Conservation (phyloP, 441 rosid genomes). For the Jatropha podagrica region DNA sequence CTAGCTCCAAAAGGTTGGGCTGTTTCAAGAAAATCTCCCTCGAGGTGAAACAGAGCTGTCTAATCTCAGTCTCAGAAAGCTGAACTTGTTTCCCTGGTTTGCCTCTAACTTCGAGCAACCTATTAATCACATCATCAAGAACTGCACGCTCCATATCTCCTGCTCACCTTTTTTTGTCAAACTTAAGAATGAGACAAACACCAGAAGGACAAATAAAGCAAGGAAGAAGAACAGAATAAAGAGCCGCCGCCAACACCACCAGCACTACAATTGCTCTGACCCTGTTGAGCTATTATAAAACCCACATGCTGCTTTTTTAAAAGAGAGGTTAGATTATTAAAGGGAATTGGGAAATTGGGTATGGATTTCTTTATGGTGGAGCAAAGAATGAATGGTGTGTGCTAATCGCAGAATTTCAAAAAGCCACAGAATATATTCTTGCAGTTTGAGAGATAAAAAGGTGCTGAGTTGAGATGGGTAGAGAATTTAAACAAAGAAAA, state of each 20-base stretch:
- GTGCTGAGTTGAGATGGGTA: slow-evolving; percentile 12
- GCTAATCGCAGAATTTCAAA: not conserved
- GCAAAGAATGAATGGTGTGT: slow-evolving; percentile 10
- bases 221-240: slow-evolving; percentile 20
- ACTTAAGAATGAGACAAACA: slow-evolving; percentile 11
- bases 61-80: slow-evolving; percentile 59
- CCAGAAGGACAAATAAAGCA: slow-evolving; percentile 16
- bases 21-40: slow-evolving; percentile 58
- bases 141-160: slow-evolving; percentile 5
- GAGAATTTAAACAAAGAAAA: slow-evolving; percentile 6
- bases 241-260: not conserved
- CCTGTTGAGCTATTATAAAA: slow-evolving; percentile 1
- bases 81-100: slow-evolving; percentile 53
- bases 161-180: not conserved
- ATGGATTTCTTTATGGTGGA: slow-evolving; percentile 13
- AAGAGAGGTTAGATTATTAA: not conserved
- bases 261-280: not conserved
- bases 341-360: not conserved
- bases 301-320: not conserved
- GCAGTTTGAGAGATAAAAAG: slow-evolving; percentile 12
- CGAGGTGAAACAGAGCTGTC: slow-evolving; percentile 53
- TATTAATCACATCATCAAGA: slow-evolving; percentile 25
- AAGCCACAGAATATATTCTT: slow-evolving; percentile 23
- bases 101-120: slow-evolving; percentile 65
- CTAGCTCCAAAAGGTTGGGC: slow-evolving; percentile 76